phyloP scores from a whole-genome alignment of 2,329 filamentous ascomycete species.

The Pseudocercospora cruenta region DNA sequence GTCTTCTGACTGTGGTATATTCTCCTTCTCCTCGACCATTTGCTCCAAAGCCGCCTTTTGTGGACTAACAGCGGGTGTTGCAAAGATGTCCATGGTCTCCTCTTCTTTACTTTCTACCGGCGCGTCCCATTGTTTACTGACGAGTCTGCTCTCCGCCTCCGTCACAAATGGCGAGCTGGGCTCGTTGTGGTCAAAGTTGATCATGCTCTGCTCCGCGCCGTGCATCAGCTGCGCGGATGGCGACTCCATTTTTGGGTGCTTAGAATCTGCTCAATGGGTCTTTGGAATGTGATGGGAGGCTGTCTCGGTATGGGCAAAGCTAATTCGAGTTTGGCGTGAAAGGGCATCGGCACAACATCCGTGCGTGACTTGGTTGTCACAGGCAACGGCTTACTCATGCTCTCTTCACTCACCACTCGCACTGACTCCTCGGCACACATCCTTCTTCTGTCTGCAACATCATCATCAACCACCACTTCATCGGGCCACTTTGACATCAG shows the following conservation, averaged over 20 bases:
- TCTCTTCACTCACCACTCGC: background rate
- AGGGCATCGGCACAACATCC: background rate
- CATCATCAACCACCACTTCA: background rate
- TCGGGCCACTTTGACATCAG: too few relatives aligned
- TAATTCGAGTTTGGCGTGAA: constrained; percentile 1
- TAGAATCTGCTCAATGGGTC: background rate
- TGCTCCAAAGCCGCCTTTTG: constrained; percentile 12
- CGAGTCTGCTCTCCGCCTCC: constrained; percentile 43
- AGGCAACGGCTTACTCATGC: background rate
- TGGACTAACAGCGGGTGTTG: constrained; percentile 22
- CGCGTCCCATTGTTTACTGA: constrained; percentile 37
- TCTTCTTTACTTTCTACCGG: constrained; percentile 21
- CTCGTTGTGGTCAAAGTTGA: constrained; percentile 39
- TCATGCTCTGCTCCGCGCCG: constrained; percentile 26
- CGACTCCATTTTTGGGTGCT: constrained; percentile 27
- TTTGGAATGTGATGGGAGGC: constrained; percentile 3
- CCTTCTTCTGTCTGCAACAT: background rate
- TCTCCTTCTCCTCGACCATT: constrained; percentile 38
- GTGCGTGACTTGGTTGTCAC: background rate
- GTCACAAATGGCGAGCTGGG: constrained; percentile 55
- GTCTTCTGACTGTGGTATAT: constrained; percentile 28
- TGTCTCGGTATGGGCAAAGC: constrained; percentile 1
- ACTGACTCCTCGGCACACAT: background rate
- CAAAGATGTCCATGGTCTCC: constrained; percentile 26
- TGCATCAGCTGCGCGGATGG: constrained; percentile 19